A percentile compares a stretch with the other conserved stretches of the same genome.
phyloP scores from a whole-genome alignment of 2,329 filamentous ascomycete genomes.

The Neonectria faginata region DNA sequence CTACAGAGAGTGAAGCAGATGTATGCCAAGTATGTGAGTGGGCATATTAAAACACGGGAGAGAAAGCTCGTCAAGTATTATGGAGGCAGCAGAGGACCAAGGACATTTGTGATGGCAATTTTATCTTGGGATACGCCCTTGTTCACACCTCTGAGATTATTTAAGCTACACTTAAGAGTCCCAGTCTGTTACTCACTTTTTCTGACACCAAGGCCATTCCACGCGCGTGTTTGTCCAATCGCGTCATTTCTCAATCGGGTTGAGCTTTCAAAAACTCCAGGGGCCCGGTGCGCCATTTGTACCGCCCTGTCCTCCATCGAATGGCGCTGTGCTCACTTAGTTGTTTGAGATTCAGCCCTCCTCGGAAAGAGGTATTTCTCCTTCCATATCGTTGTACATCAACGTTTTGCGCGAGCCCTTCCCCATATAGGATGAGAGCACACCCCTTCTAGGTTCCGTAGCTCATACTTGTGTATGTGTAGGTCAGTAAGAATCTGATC shows the following conservation, averaged over 20 bases:
- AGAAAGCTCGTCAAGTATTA: neutral
- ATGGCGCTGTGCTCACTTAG: conserved; percentile 23
- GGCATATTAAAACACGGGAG: neutral
- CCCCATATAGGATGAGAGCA: conserved; percentile 30
- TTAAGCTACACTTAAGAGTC: neutral
- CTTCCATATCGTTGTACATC: conserved; percentile 33
- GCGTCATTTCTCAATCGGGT: conserved; percentile 21
- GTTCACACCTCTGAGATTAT: neutral
- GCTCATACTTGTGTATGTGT: conserved; percentile 15
- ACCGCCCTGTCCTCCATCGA: conserved; percentile 17
- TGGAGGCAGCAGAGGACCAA: neutral
- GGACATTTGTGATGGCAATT: neutral
- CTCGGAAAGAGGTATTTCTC: conserved; percentile 30
- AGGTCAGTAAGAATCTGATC: conserved; percentile 18
- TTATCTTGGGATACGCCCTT: neutral
- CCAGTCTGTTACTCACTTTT: neutral
- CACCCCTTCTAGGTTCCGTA: conserved; percentile 26
- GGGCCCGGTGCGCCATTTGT: conserved; percentile 24
- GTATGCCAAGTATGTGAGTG: neutral
- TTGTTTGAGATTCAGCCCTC: conserved; percentile 27
- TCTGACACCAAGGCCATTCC: neutral
- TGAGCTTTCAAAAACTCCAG: conserved; percentile 25
- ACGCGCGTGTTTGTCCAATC: neutral
- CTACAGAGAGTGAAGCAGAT: neutral
- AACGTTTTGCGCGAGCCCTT: conserved; percentile 30